Evolutionary conservation across 2,329 filamentous ascomycete species (phyloP).

Genomic region (Aspergillus sp.): DNA sequence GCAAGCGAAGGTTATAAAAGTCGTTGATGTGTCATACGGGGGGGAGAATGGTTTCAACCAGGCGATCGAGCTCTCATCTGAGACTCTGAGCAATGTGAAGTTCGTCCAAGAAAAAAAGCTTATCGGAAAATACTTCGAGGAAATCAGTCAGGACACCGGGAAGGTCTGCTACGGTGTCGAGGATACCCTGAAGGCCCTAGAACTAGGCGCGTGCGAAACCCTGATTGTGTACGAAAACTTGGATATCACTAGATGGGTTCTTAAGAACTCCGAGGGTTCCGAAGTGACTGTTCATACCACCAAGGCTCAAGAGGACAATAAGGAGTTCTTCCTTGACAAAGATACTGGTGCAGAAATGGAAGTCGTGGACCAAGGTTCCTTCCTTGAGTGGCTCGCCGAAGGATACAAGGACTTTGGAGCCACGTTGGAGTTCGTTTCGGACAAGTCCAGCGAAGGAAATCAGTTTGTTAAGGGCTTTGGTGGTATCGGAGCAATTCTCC

Average conservation of each 20-base stretch:
- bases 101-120: slow-evolving; percentile 99
- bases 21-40: slow-evolving; percentile 97
- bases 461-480: slow-evolving; percentile 99
- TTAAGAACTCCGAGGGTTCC: slow-evolving; percentile 73
- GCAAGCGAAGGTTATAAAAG: slow-evolving; percentile 95
- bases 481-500: slow-evolving; percentile 94
- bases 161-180: slow-evolving; percentile 98
- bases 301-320: slow-evolving; percentile 78
- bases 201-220: slow-evolving; percentile 90
- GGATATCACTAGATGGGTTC: slow-evolving; percentile 85
- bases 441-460: slow-evolving; percentile 96
- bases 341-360: slow-evolving; percentile 98
- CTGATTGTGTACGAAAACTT: slow-evolving; percentile 97
- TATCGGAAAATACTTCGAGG: slow-evolving; percentile 97
- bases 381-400: slow-evolving; percentile 99
- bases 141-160: slow-evolving; percentile 96
- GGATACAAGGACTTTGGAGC: slow-evolving; percentile 98
- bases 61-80: slow-evolving; percentile 90
- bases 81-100: slow-evolving; percentile 98
- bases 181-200: slow-evolving; percentile 93
- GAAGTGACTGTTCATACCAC: slow-evolving; percentile 82
- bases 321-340: slow-evolving; percentile 90
- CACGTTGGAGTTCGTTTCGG: slow-evolving; percentile 93
- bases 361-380: slow-evolving; percentile 78
- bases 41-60: slow-evolving; percentile 99